Percentiles rank a stretch among this genome's conserved stretches.
phyloP scores from a whole-genome alignment of 305 asterid species.

The Solanum hybrid region DNA sequence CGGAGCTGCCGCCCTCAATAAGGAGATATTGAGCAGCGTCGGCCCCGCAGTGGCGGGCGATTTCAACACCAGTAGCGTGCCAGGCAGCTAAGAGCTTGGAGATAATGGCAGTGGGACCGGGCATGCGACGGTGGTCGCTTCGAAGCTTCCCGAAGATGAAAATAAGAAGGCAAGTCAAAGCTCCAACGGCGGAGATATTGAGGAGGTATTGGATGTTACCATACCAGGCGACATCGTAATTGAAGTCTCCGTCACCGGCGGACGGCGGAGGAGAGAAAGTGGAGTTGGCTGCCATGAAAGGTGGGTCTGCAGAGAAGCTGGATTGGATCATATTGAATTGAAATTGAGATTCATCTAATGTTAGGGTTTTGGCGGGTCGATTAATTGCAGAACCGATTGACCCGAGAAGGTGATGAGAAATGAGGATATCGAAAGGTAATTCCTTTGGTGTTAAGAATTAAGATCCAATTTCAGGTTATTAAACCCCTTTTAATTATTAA shows the following conservation, averaged over 20 bases:
- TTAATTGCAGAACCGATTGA: neutral
- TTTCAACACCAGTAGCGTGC: constrained; percentile 90
- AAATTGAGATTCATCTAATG: constrained; percentile 9
- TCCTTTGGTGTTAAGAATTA: neutral
- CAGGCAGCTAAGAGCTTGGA: constrained; percentile 97
- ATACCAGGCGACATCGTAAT: constrained; percentile 57
- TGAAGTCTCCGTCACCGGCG: constrained; percentile 39
- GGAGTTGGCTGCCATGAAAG: constrained; percentile 14
- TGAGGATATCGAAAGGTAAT: neutral
- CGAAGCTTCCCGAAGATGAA: constrained; percentile 90
- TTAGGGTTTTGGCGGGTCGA: constrained; percentile 3
- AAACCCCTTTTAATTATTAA: neutral
- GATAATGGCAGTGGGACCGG: constrained; percentile 74
- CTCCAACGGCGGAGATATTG: constrained; percentile 89
- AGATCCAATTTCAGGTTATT: neutral
- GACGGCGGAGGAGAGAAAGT: constrained; percentile 48
- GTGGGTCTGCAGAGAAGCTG: constrained; percentile 21
- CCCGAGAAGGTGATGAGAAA: neutral
- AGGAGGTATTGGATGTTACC: constrained; percentile 87
- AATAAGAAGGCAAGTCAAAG: constrained; percentile 72
- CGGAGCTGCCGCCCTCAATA: constrained; percentile 83
- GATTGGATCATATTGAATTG: neutral
- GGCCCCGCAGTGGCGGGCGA: constrained; percentile 92
- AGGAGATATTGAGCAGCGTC: constrained; percentile 90
- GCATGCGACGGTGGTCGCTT: constrained; percentile 91